Evolutionary conservation across 2,329 filamentous ascomycete genomes (phyloP), one percentile per base, ranked within the genome.

Genomic region (Aspergillus vadensis): DNA sequence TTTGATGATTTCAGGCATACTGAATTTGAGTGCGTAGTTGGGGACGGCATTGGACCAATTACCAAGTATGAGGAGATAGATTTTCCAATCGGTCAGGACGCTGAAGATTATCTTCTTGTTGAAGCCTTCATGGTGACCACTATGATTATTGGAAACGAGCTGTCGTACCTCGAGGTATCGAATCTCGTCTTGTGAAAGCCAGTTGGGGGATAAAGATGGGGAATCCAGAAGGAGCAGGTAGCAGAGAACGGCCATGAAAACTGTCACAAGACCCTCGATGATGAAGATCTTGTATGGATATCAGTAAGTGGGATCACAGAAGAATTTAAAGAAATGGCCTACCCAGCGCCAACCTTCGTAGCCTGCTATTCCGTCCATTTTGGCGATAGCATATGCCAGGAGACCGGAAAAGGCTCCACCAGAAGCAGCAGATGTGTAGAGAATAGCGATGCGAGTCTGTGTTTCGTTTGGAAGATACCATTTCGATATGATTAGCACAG

Each of bases 351-450:
- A 68, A 43, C 66, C 66, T 54, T 62, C 62, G 23, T 63, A 65
- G 2, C 64, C 65, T 41, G 77, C 85, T 5, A 84, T 71, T 0
- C 89, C 85, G 65, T 91, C 84, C 90, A 96, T 91, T 72, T 95
- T 91, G 19, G 91, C 91, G 62, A 96, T 94, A 0, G 86, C 92
- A 4, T 86, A 88, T 1, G 92, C 92, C 6, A 96, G 81, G 1
- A 96, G 83, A 8, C 91, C 91, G 25, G 91, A 91, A 69, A 96
- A 96, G 0, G 91, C 91, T 1, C 91, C 91, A 0, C 89, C 88
- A 0, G 92, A 77, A 1, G 91, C 89, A 1, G 90, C 90, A 0
- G 90, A 88, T 0, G 88, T 90, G 78, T 93, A 94, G 78, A 93
- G 92, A 61, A 91, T 85, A 21, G 90, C 32, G 32, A 36, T 36